These are phyloP conservation scores for Ustilago shanxiensis DNA, from an alignment of 1,284 basidiomycete species.

Conservation along the genomic window DNA sequence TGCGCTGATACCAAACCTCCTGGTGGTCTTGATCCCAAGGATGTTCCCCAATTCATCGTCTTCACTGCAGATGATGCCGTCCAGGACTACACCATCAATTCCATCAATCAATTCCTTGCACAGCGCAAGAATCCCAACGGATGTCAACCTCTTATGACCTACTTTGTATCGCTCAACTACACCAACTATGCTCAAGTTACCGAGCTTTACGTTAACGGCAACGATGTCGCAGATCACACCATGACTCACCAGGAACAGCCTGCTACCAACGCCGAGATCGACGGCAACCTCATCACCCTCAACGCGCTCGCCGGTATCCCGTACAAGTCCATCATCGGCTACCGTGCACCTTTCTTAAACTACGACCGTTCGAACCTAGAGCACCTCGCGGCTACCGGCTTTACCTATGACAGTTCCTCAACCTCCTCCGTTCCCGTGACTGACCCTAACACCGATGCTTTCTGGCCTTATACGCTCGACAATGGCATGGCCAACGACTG, in stretches of 20 bases:
- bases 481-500: constrained; percentile 85
- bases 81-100: constrained; percentile 79
- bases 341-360: constrained; percentile 83
- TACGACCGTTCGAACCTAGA: constrained; percentile 78
- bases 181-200: constrained; percentile 83
- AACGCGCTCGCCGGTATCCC: constrained; percentile 85
- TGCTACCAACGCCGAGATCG: constrained; percentile 75
- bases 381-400: constrained; percentile 74
- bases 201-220: constrained; percentile 85
- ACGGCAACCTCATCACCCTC: constrained; percentile 83
- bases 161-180: constrained; percentile 74
- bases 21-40: constrained; percentile 57
- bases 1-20: constrained; percentile 64
- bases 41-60: constrained; percentile 62
- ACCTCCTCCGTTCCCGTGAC: constrained; percentile 79
- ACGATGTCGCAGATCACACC: constrained; percentile 88
- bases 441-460: constrained; percentile 78
- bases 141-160: constrained; percentile 75
- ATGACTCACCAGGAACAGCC: constrained; percentile 82
- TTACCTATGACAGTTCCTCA: constrained; percentile 81
- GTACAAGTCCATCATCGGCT: constrained; percentile 78
- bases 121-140: constrained; percentile 85
- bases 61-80: constrained; percentile 74
- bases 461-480: constrained; percentile 72
- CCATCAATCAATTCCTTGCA: constrained; percentile 81